Base-by-base conservation (phyloP, 1,139 yeast genomes). In the Yamadazyma aaseri region DNA sequence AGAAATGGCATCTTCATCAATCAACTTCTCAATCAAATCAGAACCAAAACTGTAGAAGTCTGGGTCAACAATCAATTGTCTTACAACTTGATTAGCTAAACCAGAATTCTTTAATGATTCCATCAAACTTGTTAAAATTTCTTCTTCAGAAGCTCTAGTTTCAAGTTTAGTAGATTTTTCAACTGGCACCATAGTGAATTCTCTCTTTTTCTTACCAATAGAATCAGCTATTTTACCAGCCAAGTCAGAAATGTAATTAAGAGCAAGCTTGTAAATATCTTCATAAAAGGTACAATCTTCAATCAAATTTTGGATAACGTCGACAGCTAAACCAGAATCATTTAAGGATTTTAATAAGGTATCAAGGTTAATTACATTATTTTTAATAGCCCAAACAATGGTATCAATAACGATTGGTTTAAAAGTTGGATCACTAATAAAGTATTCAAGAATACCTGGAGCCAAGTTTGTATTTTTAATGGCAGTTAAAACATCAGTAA, bases 41-140 rank as follows among this genome's bases (percentile, higher is more conserved):
- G 64, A 72, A 65, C 74, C 75, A 43, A 53, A 68, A 20, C 44
- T 40, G 50, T 63, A 65, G 59, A 68, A 69, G 18, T 54, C 55
- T 26, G 60, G 56, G 49, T 69, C 72, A 29, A 60, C 59, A 45
- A 69, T 58, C 50, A 69, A 67, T 20, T 63, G 53, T 36, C 59
- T 50, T 33, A 69, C 71, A 38, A 69, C 73, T 32, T 58, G 61
- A 27, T 56, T 45, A 32, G 72, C 73, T 51, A 69, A 66, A 33
- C 74, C 74, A 20, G 74, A 68, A 38, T 57, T 43, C 51, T 66
- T 67, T 50, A 69, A 65, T 2, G 75, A 68, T 48, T 67, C 72
- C 67, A 69, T 58, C 50, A 69, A 63, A 38, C 60, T 55, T 33
- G 65, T 55, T 38, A 66, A 51, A 33, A 64, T 48, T 12, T 44